Conservation (phyloP, 192 early-diverging fungal genomes). For the Coemansia sp. region DNA sequence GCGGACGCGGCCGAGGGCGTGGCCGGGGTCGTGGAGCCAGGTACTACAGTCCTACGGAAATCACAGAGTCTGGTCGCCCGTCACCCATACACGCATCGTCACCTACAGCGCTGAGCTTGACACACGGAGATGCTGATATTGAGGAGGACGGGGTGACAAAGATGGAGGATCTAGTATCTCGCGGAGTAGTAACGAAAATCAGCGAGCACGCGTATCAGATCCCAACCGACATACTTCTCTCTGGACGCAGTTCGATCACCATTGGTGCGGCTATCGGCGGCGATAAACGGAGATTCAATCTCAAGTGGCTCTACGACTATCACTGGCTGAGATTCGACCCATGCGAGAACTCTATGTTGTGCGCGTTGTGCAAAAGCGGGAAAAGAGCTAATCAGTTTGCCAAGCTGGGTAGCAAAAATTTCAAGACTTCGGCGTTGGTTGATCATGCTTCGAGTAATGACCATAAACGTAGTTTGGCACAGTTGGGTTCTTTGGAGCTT, state of each 20-base stretch:
- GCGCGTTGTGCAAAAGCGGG: constrained; percentile 42
- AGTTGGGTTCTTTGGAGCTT: background rate
- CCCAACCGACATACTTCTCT: constrained; percentile 15
- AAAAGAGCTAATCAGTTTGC: constrained; percentile 52
- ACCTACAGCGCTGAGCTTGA: background rate
- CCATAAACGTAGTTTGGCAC: constrained; percentile 38
- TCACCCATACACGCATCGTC: background rate
- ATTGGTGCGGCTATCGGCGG: constrained; percentile 44
- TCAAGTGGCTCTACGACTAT: constrained; percentile 55
- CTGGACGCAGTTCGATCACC: constrained; percentile 45
- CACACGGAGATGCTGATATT: background rate
- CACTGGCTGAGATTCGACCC: constrained; percentile 50
- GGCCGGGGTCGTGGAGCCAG: constrained; percentile 11
- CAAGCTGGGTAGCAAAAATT: constrained; percentile 48
- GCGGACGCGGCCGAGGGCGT: constrained; percentile 27
- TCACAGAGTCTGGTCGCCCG: background rate
- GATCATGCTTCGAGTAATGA: constrained; percentile 54
- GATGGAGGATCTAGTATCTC: constrained; percentile 41
- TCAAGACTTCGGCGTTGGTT: constrained; percentile 51
- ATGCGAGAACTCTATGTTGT: constrained; percentile 41
- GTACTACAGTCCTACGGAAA: constrained; percentile 5
- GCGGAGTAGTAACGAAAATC: constrained; percentile 22
- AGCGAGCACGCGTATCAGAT: constrained; percentile 12
- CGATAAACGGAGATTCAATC: constrained; percentile 53
- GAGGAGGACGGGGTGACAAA: constrained; percentile 21